Base-by-base conservation (phyloP, 805 yeast species). In the Schwanniomyces sp. region DNA sequence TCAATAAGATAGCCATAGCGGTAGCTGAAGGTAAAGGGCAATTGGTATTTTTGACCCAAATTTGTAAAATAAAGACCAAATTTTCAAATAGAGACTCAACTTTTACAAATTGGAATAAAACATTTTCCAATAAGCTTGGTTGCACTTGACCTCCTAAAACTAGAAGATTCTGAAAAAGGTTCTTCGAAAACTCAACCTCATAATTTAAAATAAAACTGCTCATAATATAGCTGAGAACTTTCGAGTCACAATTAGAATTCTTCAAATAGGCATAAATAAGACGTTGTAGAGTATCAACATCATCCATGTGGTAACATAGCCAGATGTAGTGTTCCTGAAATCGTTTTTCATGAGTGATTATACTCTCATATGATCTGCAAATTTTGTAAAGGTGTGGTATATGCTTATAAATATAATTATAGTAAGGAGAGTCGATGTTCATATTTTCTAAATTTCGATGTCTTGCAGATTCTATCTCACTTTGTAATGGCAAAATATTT, bases 301-400 rank as follows among this genome's bases (percentile, higher is more conserved):
- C 70, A 40, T 68, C 66, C 53, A 54, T 54, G 53, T 72, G 74
- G 51, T 67, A 72, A 41, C 71, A 61, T 14, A 68, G 48, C 67
- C 71, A 68, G 8, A 69, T 65, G 39, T 59, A 63, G 34, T 56
- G 52, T 36, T 62, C 64, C 34, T 58, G 53, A 28, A 64, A 59
- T 12, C 47, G 41, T n/a, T 50, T 51, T 25, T 55, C 37, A 16
- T 39, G 41, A 16, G 42, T 38, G 38, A 52, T 50, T 8, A 45
- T 37, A 7, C 34, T 40, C 39, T 62, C 63, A 41, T 61, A 63
- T 5, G 50, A 45, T 26, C 49, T 45, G 49, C 57, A 62, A 6
- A 59, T 52, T 16, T 52, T 46, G 36, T 66, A 56, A 9, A 66
- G 48, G 24, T 51, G 45, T 8, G 63, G 63, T 30, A 68, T 56